Evolutionary conservation across 2,329 filamentous ascomycete genomes (phyloP).

Genomic region (Alternaria conjuncta): DNA sequence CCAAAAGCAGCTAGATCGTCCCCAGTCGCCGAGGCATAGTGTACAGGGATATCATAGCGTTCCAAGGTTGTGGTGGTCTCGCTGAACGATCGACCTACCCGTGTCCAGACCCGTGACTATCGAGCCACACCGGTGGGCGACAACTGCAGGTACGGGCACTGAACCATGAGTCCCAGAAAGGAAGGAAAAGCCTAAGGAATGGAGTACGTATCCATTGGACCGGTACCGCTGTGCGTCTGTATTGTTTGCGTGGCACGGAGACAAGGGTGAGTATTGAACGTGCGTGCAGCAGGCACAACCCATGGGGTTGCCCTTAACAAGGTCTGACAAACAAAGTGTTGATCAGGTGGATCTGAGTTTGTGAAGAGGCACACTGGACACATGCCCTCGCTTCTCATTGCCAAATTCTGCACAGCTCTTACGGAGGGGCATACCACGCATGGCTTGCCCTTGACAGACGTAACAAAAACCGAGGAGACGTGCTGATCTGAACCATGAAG

Average conservation of each 20-base stretch:
- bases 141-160: background rate
- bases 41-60: background rate
- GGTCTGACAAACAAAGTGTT: background rate
- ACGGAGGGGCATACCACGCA: background rate
- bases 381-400: background rate
- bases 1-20: background rate
- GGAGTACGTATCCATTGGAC: background rate
- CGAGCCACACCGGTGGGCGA: background rate
- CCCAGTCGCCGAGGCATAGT: background rate
- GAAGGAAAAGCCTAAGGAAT: background rate
- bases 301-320: background rate
- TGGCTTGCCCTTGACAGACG: background rate
- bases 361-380: background rate
- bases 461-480: background rate
- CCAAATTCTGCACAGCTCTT: background rate
- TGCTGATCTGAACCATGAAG: background rate
- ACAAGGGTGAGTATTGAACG: background rate
- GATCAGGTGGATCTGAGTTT: background rate
- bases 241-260: background rate
- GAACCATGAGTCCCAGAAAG: background rate
- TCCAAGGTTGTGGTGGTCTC: background rate
- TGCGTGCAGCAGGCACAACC: background rate
- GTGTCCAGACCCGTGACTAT: background rate
- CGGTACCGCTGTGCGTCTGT: background rate
- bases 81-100: background rate